Evolutionary conservation across 2,329 filamentous ascomycete genomes (phyloP), one percentile per base, ranked within the genome.

Genomic region (Rhynchosporium graminicola): DNA sequence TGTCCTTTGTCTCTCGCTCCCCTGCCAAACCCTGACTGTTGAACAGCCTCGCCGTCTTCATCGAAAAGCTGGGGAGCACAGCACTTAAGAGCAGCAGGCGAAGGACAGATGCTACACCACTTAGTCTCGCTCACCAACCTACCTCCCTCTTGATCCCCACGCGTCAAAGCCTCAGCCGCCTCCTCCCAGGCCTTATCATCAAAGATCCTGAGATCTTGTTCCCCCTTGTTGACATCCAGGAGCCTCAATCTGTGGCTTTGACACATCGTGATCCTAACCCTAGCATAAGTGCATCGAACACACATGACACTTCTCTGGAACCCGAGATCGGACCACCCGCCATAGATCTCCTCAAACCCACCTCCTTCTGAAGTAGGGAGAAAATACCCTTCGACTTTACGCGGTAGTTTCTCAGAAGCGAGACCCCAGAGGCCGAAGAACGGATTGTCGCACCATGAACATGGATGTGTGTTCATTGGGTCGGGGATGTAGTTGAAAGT

Each of bases 371-470:
- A 5, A 36, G 33, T 10, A 36, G 33, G 50, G 12, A 51, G 61
- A 4, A 65, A 69, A 13, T 68, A 64, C 0, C 71, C 67, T 20
- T 69, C 65, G 0, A 73, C 70, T 1, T 33, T 43, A 0, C 51
- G 15, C 3, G 63, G 65, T 8, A 57, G 61, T 9, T 10, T 28
- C 1, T 31, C 20, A 4, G 59, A 51, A 0, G 67, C 65, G 3
- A 69, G 60, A 0, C 71, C 72, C 6, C 61, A 67, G 28, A 73
- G 57, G 0, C 69, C 69, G 45, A 72, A 73, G 59, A 72, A 68
- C 0, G 71, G 68, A 3, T 60, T 62, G 7, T 50, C 28, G 59
- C 71, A 71, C 57, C 65, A 74, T 20, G 60, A 58, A 45, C 71
- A 73, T 0, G 67, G 64, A 4, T 62, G 20, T 10, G 50, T 55